Base-by-base conservation (phyloP, 805 yeast genomes). In the Ogataea saltuana region DNA sequence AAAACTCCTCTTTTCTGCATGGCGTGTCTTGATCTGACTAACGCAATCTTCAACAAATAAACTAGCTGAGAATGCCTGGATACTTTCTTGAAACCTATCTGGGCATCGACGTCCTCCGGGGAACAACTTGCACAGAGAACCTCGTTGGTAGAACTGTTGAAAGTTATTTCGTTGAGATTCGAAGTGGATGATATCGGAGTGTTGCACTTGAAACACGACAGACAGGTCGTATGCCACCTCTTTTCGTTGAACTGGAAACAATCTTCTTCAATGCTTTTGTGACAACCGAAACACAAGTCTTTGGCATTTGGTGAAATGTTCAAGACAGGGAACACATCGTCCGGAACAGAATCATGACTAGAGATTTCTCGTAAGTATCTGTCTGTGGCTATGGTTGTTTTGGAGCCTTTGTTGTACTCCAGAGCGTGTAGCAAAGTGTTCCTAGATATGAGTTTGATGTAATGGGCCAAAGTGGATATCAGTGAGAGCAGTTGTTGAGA, bases 381-480 rank as follows among this genome's bases (percentile, higher is more conserved):
- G 41, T 85, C 83, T 25, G 86, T 68, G 1, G 88, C 85, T 29
- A 65, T 69, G 0, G 83, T 75, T 7, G 85, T 74, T 23, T 77
- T 78, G 6, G 76, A 69, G 3, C 72, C 55, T 51, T 76, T 78
- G 61, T 86, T 85, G 42, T 75, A 70, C 43, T 76, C 81, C n/a
- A 93, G 69, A 0, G 97, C 87, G 51, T 81, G 80, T 45, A 80
- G 76, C 31, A 93, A 73, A 0, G 97, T 93, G 56, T 80, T 80
- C 49, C 97, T 72, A 4, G 91, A 85, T 17, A 93, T 69, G 6
- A 91, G 71, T 62, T 93, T 93, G 55, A 93, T 71, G 63, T 89
- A 91, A 61, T 93, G 98, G 0, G 99, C 97, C 54, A 91, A 70
- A 0, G 95, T 89, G 1, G 97, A 88, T 4, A 90, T 90, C 9